Conservation (phyloP, 2,329 filamentous ascomycete species). For the Botrytis squamosa region DNA sequence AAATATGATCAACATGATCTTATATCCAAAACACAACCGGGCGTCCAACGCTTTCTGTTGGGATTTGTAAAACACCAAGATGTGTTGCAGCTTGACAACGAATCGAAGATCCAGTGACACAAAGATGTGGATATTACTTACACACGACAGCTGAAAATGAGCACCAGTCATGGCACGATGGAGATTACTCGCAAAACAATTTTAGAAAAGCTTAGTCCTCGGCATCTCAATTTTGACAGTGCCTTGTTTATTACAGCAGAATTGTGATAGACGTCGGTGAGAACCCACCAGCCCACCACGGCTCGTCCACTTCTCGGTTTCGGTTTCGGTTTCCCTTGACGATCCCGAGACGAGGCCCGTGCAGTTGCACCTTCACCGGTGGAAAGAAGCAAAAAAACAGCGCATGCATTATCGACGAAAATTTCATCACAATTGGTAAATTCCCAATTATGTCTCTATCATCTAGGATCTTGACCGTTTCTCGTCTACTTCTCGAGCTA, state of each 20-base stretch:
- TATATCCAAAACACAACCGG: neutral
- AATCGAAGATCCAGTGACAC: neutral
- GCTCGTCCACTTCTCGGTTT: neutral
- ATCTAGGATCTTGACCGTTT: neutral
- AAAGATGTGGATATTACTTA: neutral
- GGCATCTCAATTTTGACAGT: neutral
- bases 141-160: neutral
- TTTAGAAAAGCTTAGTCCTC: neutral
- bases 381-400: neutral
- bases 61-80: neutral
- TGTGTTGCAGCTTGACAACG: neutral
- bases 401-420: neutral
- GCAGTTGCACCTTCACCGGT: neutral
- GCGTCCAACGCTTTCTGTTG: neutral
- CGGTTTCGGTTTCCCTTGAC: neutral
- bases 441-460: neutral
- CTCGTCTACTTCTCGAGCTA: neutral
- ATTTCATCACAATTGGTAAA: neutral
- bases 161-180: neutral
- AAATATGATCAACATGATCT: neutral
- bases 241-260: neutral
- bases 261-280: neutral
- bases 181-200: neutral
- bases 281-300: too few relatives aligned
- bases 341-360: neutral